Evolutionary conservation across 176 grass and related monocot genomes (phyloP).

Genomic region (Saccharum officinarum): DNA sequence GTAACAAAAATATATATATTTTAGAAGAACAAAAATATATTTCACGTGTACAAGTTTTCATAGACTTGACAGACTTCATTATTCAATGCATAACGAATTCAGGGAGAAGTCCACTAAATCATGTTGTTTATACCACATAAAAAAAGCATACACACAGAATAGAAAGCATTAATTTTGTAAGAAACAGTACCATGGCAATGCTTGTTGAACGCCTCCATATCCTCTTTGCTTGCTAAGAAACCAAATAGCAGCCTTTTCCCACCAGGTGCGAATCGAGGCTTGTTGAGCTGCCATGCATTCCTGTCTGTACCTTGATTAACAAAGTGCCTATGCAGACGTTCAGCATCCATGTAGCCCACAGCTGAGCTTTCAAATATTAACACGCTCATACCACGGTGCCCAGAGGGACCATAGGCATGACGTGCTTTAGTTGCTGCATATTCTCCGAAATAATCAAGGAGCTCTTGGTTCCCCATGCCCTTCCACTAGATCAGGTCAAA

Average conservation of each 20-base stretch:
- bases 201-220: slow-evolving; percentile 75
- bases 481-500: slow-evolving; percentile 53
- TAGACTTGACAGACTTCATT: not conserved
- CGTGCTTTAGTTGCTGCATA: slow-evolving; percentile 77
- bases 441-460: slow-evolving; percentile 70
- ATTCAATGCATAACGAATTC: not conserved
- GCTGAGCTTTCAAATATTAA: slow-evolving; percentile 84
- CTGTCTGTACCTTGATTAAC: slow-evolving; percentile 61
- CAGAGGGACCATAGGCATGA: slow-evolving; percentile 82
- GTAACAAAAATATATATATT: not conserved
- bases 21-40: not conserved
- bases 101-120: not conserved
- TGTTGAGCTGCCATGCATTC: slow-evolving; percentile 52
- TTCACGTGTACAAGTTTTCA: not conserved
- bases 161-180: not conserved
- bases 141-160: not conserved
- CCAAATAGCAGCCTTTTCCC: slow-evolving; percentile 81
- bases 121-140: slow-evolving; percentile 22
- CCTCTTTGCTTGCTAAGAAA: slow-evolving; percentile 75
- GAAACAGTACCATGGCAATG: slow-evolving; percentile 61
- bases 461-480: slow-evolving; percentile 93
- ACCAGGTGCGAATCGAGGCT: slow-evolving; percentile 57
- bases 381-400: slow-evolving; percentile 85
- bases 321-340: slow-evolving; percentile 81
- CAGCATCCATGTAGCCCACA: slow-evolving; percentile 75